These are phyloP conservation scores for Geotrichum siamense DNA, from an alignment of 1,139 yeast genomes.

Conservation along the genomic window DNA sequence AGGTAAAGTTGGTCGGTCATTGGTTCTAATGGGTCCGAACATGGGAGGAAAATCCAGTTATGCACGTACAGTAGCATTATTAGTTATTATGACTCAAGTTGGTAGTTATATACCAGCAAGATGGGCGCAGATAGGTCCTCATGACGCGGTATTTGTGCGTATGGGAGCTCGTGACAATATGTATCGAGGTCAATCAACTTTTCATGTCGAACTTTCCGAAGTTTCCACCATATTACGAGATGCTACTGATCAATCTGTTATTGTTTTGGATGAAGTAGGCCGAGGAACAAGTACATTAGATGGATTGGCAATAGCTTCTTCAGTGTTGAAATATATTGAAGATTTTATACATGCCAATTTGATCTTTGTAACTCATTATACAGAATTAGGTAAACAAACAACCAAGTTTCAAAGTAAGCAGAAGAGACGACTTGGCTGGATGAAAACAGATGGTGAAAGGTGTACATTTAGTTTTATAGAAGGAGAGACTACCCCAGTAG, in stretches of 20 bases:
- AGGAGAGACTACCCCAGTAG: not conserved
- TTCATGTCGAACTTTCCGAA: conserved; percentile 67
- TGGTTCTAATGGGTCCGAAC: conserved; percentile 66
- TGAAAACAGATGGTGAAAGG: not conserved
- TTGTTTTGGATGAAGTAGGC: conserved; percentile 60
- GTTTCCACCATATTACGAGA: conserved; percentile 49
- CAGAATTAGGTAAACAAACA: conserved; percentile 50
- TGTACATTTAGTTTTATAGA: not conserved
- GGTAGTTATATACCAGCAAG: conserved; percentile 79
- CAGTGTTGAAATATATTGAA: conserved; percentile 61
- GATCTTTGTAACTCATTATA: conserved; percentile 83
- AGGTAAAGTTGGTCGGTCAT: conserved; percentile 28
- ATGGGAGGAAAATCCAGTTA: conserved; percentile 77
- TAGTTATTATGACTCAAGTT: conserved; percentile 72
- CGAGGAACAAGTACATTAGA: conserved; percentile 81
- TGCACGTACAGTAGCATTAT: conserved; percentile 55
- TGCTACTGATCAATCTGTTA: conserved; percentile 48
- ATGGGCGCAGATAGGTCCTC: conserved; percentile 50
- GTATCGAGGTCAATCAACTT: conserved; percentile 62
- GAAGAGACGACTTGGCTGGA: conserved; percentile 2
- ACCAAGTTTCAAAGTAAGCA: too few species aligned
- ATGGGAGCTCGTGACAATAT: conserved; percentile 76
- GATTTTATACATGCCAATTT: conserved; percentile 46
- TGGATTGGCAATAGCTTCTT: conserved; percentile 80
- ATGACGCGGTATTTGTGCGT: conserved; percentile 45